Base-by-base conservation (phyloP, 1,284 basidiomycete genomes). In the Tilletiaria anomala region DNA sequence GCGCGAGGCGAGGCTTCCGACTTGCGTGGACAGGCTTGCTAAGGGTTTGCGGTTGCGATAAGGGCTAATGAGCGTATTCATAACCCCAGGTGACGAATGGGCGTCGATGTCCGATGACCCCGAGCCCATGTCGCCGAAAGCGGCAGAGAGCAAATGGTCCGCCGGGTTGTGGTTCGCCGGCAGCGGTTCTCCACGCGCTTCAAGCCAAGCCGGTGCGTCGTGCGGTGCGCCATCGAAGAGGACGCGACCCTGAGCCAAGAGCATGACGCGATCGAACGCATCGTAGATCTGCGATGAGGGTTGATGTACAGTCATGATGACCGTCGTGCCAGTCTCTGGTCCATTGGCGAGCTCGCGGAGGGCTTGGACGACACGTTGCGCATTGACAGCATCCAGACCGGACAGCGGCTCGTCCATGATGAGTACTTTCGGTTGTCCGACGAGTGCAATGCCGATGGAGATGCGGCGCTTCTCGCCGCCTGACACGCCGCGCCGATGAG, bases 251-350 rank as follows among this genome's bases (percentile, higher is more conserved):
- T 42, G 47, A 10, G 53, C 47, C 40, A 60, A 45, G 39, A 60
- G 44, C 38, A 60, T 47, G 16, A 50, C 22, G 21, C 51, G 37
- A 35, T 57, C 51, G 33, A 56, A 52, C 41, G 45, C 43, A 35
- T 52, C 40, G 29, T 49, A 60, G 43, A 60, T 54, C 37, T 56
- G 44, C 1, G 51, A 56, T 11, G 51, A 54, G 2, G 57, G 57
- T 44, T 60, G 57, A 37, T 60, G 57, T 2, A 60, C 40, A 3
- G 57, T 58, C 12, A 55, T 42, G 14, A 60, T 40, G 23, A 60
- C 50, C 5, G 57, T 55, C 0, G 57, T 56, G 6, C 26, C 26
- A 5, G 31, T 19, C 6, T 10, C 11, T n/a, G 45, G 5, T 14
- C 21, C 26, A 14, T 17, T 20, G 1, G 48, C 45, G 8, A 47